A percentile compares a stretch with the other conserved stretches of the same genome.
These are phyloP conservation scores for Microsporum audouinii DNA, from an alignment of 2,329 filamentous ascomycete genomes.

Conservation along the genomic window DNA sequence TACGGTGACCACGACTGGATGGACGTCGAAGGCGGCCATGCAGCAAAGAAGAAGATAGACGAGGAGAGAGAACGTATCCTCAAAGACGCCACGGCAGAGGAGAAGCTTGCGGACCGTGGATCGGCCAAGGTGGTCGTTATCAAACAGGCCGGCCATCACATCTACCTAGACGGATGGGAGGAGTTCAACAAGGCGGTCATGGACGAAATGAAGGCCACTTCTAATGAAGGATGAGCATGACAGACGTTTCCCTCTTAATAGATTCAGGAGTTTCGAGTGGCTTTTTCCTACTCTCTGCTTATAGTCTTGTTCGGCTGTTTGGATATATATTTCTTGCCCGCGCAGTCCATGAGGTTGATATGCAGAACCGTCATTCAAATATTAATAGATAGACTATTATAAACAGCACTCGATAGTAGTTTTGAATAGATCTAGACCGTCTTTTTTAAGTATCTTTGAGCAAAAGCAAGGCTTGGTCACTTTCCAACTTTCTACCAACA, in stretches of 20 bases:
- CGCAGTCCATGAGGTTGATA: not conserved
- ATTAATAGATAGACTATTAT: not conserved
- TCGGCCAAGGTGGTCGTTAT: conserved; percentile 74
- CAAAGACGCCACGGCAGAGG: conserved; percentile 41
- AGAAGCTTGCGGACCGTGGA: conserved; percentile 61
- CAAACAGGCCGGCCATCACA: conserved; percentile 56
- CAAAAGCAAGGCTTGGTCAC: too few species aligned
- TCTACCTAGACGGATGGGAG: conserved; percentile 59
- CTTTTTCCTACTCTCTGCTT: not conserved
- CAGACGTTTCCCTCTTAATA: not conserved
- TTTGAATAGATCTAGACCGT: not conserved
- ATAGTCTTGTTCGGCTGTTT: not conserved
- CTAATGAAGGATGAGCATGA: conserved; percentile 17
- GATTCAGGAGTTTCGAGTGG: not conserved
- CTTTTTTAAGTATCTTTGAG: too few species aligned
- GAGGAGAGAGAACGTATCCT: conserved; percentile 52
- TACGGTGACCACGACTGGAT: conserved; percentile 99
- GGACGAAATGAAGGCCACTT: conserved; percentile 55
- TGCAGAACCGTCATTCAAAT: not conserved
- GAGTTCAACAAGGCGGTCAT: conserved; percentile 57
- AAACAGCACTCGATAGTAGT: not conserved
- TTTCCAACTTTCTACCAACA: not conserved
- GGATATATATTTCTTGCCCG: not conserved
- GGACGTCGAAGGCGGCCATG: conserved; percentile 78
- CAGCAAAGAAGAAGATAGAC: conserved; percentile 67